phyloP scores from a whole-genome alignment of 2,329 filamentous ascomycete genomes.

The Aspergillus cejpii region DNA sequence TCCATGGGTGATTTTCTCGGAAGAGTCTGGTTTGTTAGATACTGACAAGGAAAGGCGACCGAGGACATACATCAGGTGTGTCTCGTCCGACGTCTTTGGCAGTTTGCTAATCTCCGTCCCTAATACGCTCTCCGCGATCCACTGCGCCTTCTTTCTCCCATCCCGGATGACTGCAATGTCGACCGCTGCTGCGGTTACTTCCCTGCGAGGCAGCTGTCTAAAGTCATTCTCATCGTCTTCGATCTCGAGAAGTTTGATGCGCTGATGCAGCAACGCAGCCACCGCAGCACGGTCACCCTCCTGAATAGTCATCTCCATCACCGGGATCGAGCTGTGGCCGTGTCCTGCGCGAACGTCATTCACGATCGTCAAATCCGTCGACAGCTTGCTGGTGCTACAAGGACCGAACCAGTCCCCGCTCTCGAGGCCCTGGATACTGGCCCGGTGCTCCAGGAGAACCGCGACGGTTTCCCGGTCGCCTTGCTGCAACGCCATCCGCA shows the following conservation, averaged over 20 bases:
- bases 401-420: constrained; percentile 14
- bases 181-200: constrained; percentile 6
- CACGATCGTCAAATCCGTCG: neutral
- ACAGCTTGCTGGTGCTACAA: constrained; percentile 6
- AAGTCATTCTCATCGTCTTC: constrained; percentile 5
- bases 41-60: neutral
- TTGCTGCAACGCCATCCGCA: constrained; percentile 14
- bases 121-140: constrained; percentile 5
- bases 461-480: constrained; percentile 13
- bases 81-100: constrained; percentile 8
- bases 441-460: constrained; percentile 12
- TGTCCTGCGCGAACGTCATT: neutral
- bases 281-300: constrained; percentile 6
- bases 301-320: constrained; percentile 10
- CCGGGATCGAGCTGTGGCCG: constrained; percentile 4
- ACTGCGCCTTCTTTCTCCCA: constrained; percentile 6
- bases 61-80: constrained; percentile 10
- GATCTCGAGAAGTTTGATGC: constrained; percentile 2
- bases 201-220: neutral
- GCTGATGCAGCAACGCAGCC: constrained; percentile 3
- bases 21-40: constrained; percentile 5
- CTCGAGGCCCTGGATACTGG: constrained; percentile 8
- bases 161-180: constrained; percentile 4
- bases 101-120: constrained; percentile 2
- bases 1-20: constrained; percentile 11